Base-by-base conservation (phyloP, 1,284 basidiomycete genomes). In the Gomphus sp. region DNA sequence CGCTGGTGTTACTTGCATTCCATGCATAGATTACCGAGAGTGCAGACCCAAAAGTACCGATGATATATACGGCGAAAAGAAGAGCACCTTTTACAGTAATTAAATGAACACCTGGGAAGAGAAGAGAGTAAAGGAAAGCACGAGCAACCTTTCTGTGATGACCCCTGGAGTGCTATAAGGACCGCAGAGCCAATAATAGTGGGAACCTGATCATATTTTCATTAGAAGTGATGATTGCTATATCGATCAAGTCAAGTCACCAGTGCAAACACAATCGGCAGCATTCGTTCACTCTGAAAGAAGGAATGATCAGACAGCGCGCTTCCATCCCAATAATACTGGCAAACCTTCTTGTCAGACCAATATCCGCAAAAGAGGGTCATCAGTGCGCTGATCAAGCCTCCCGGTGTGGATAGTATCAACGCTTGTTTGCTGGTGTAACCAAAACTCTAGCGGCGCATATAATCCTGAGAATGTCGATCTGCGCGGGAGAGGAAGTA, bases 1-100 rank as follows among this genome's bases (percentile, higher is more conserved):
- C 85, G 47, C 78, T 78, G 0, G 80, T 85, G 65, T 87, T 86
- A 52, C 79, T 80, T 0, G 82, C 82, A 58, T 85, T 85, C 64
- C 84, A 87, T 0, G 82, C 80, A 62, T 85, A 87, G 18, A 87
- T 74, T 0, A 79, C 77, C 0, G 82, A 77, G 3, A 87, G 69
- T 0, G 82, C 77, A 52, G 80, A 81, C 9, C 83, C 82, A 63
- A 81, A 85, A 2, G 80, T 80, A 16, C 76, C 74, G 39, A 80
- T 74, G n/a, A 87, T 70, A 63, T 85, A 84, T 8, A 74, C 73
- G 11, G 74, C 81, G 82, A 52, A 18, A 14, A 31, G 28, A 14
- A 36, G 34, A 34, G 43, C 9, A 39, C n/a, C 28, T 31, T 31
- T 18, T 22, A 16, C n/a, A 36, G 34, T 6, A 11, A 11, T 11